A percentile compares a stretch with the other conserved stretches of the same genome.
Evolutionary conservation across 1,284 basidiomycete genomes (phyloP).

Genomic region (Heterobasidion irregulare): DNA sequence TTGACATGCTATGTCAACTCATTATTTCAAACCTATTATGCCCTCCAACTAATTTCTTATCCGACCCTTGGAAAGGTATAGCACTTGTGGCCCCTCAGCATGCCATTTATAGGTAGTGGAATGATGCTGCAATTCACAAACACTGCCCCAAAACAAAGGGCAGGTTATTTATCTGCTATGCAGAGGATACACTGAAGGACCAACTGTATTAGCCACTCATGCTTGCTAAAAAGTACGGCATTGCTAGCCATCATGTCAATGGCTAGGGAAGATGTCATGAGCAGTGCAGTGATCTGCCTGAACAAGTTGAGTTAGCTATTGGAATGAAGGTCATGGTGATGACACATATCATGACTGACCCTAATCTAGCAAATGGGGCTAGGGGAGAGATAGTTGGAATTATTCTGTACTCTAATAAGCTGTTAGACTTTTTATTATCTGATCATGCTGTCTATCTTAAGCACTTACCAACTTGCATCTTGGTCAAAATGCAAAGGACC

Average conservation of each 20-base stretch:
- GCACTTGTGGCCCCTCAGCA: slow-evolving; percentile 28
- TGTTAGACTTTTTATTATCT: too few species aligned
- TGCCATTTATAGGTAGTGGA: slow-evolving; percentile 23
- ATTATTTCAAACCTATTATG: slow-evolving; percentile 14
- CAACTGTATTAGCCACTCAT: background rate
- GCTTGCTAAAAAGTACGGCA: background rate
- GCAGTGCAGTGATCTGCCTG: slow-evolving; percentile 10
- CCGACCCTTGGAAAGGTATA: slow-evolving; percentile 15
- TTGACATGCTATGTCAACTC: slow-evolving; percentile 15
- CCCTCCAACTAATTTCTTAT: slow-evolving; percentile 15
- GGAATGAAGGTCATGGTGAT: slow-evolving; percentile 37
- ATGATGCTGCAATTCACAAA: slow-evolving; percentile 6
- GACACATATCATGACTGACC: slow-evolving; percentile 29
- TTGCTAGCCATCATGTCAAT: background rate
- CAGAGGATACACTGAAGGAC: background rate
- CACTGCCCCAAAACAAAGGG: background rate
- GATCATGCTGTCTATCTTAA: slow-evolving; percentile 14
- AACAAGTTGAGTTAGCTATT: slow-evolving; percentile 23
- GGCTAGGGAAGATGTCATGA: background rate
- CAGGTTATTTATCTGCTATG: background rate
- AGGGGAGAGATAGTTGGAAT: slow-evolving; percentile 26
- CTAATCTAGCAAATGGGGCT: slow-evolving; percentile 31
- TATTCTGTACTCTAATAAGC: slow-evolving; percentile 19
- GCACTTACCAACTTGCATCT: slow-evolving; percentile 23
- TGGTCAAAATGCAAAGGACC: slow-evolving; percentile 24